Evolutionary conservation across 1,139 yeast genomes (phyloP), one percentile per base, ranked within the genome.

Genomic region (Sugiyamaella neomexicana): DNA sequence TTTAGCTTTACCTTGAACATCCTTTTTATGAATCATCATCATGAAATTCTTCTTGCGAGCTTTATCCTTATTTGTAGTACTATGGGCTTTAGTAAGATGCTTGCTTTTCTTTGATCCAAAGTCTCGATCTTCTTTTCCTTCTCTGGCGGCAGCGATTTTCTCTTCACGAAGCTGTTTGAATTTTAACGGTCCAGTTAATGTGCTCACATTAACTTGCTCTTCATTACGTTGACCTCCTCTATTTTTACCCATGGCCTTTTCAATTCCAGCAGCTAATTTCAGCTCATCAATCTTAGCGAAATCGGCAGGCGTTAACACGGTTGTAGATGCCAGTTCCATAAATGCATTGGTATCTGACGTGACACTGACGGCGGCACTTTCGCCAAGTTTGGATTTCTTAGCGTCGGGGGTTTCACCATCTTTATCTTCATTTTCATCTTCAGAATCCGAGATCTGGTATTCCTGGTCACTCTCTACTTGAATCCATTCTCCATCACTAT

Each of bases 41-140:
- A 95, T 93, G 70, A 90, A 93, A 75, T 93, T 95, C 96, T 93
- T 93, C 90, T 89, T 89, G 71, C 98, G 81, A 17, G 91, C 95
- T 82, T 93, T 93, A 72, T 95, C 97, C 73, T 83, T 84, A 73
- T 93, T 93, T 13, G 99, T 95, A 16, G 98, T 91, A 43, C 97
- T 88, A 68, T 86, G 96, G 36, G 85, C 80, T 58, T 75, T 77
- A 45, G 85, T 93, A 13, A 66, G 69, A 41, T 64, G 65, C 72
- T 90, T 81, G 70, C 89, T 80, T 75, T 83, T 86, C 69, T 85
- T 82, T 15, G 96, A 86, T 32, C 97, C 97, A 66, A 84, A 91
- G 55, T 87, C 96, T 69, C 97, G 82, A 58, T 85, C 99, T 67
- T 90, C 97, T 70, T 90, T 85, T 56, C 98, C 98, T 73, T 90